Percentiles rank a stretch among this genome's conserved stretches.
Conservation (phyloP, 2,329 filamentous ascomycete genomes). For the Canariomyces notabilis region DNA sequence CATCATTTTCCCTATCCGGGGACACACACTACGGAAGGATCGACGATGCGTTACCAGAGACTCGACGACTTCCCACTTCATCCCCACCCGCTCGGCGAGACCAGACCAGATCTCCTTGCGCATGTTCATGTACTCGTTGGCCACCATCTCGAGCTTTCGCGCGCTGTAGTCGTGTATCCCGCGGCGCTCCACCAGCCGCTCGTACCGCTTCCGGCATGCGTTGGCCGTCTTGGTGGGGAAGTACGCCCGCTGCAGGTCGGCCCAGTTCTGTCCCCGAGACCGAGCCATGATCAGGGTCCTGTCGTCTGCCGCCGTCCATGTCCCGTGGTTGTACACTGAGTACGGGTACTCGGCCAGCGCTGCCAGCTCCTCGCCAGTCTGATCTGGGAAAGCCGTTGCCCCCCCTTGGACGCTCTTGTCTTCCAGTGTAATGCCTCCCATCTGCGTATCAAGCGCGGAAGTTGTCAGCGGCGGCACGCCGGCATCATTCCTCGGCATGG, state of each 20-base stretch:
- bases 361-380: neutral
- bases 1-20: neutral
- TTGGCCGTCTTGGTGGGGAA: conserved; percentile 25
- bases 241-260: conserved; percentile 19
- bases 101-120: conserved; percentile 22
- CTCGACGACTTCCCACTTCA: conserved; percentile 23
- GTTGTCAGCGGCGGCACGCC: neutral
- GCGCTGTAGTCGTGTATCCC: conserved; percentile 20
- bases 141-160: conserved; percentile 16
- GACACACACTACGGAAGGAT: neutral
- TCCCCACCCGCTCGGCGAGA: conserved; percentile 20
- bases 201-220: conserved; percentile 26
- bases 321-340: conserved; percentile 24
- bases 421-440: neutral
- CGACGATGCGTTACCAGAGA: conserved; percentile 13
- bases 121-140: conserved; percentile 24
- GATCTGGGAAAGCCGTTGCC: neutral
- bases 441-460: neutral
- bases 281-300: conserved; percentile 21
- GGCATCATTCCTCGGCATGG: neutral
- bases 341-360: conserved; percentile 16
- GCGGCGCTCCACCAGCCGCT: conserved; percentile 22
- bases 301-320: conserved; percentile 23
- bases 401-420: neutral
- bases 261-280: conserved; percentile 22